Evolutionary conservation across 1,139 yeast genomes (phyloP), one percentile per base, ranked within the genome.

Genomic region (Debaryomycetaceae sp.): DNA sequence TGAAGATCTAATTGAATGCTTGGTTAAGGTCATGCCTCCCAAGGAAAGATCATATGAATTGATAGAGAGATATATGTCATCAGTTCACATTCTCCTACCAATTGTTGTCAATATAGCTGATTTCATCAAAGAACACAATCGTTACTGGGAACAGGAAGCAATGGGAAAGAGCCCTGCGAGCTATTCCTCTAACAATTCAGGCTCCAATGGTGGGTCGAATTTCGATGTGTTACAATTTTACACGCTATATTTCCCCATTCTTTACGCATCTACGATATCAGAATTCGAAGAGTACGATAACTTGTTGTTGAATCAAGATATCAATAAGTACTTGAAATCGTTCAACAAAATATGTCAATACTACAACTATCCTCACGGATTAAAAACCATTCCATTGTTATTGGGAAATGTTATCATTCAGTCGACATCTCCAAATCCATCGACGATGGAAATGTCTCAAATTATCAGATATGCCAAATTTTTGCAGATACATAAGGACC

Each of bases 401-500:
- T 66, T 77, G 36, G 80, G 81, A 22, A 75, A 77, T 46, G 81
- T 78, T 2, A 65, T 78, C 27, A 66, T 78, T 42, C 81, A 78
- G 54, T 75, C 80, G n/a, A 76, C 81, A 0, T 66, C 79, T 3
- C 82, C 81, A 17, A 78, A 78, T 47, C 83, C 83, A 4, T 75
- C 80, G 6, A 71, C 77, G 0, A 70, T 73, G 75, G 77, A 72
- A 51, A 69, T 73, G 76, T 68, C 77, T 4, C 75, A 71, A 43
- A 71, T 74, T 35, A 65, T 78, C 3, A 57, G 84, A 41, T 76
- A 79, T 50, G 83, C 84, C 1, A 81, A 80, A 55, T 67, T 76
- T 42, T 63, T 80, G 31, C 80, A 78, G 44, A 60, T 81, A 42
- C 81, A 81, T 53, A 74, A 81, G 54, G 87, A 81, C 53, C 87